Evolutionary conservation across 805 yeast genomes (phyloP).

Genomic region (Lachancea nothofagi): DNA sequence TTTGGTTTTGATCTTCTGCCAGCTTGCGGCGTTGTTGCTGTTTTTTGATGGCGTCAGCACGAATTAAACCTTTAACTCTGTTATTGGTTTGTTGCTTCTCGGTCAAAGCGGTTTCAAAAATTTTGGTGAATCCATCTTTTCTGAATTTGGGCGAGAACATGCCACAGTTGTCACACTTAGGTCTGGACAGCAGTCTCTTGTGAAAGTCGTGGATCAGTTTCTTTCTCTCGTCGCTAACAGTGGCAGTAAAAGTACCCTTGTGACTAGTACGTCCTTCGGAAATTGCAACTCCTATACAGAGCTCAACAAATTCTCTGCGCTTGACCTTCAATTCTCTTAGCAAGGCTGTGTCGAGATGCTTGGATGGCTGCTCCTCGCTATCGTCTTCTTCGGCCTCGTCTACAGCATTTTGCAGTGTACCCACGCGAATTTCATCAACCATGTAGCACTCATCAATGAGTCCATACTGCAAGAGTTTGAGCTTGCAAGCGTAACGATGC

Average conservation of each 20-base stretch:
- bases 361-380: slow-evolving; percentile 32
- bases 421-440: slow-evolving; percentile 54
- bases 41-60: slow-evolving; percentile 63
- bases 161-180: slow-evolving; percentile 92
- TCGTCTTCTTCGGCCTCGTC: slow-evolving; percentile 45
- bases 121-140: slow-evolving; percentile 89
- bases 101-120: slow-evolving; percentile 79
- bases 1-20: slow-evolving; percentile 17
- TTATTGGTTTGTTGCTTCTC: slow-evolving; percentile 81
- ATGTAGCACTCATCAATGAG: slow-evolving; percentile 71
- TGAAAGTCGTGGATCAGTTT: slow-evolving; percentile 65
- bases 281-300: slow-evolving; percentile 66
- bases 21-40: slow-evolving; percentile 28
- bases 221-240: slow-evolving; percentile 85
- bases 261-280: slow-evolving; percentile 66
- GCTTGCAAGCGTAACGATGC: slow-evolving; percentile 71
- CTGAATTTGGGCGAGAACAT: slow-evolving; percentile 92
- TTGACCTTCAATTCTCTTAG: slow-evolving; percentile 47
- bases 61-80: slow-evolving; percentile 69
- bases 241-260: slow-evolving; percentile 72
- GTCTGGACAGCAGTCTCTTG: slow-evolving; percentile 63
- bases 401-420: slow-evolving; percentile 31
- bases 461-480: slow-evolving; percentile 82
- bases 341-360: slow-evolving; percentile 36
- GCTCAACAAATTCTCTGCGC: slow-evolving; percentile 65